Evolutionary conservation across 371 early-diverging fungal species (phyloP).

Genomic region (Ordospora colligata): DNA sequence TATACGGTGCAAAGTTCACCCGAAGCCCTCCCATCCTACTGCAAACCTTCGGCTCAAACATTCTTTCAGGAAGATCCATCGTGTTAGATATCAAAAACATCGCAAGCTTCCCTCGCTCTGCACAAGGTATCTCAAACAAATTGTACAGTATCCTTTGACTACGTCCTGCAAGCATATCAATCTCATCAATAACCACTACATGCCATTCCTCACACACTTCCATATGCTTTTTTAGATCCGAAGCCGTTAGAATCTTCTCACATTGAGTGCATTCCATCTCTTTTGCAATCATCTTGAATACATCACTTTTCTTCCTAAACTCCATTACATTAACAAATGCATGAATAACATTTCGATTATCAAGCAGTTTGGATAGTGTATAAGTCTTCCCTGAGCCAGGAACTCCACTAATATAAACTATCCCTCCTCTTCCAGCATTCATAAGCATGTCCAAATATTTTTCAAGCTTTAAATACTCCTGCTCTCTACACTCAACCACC

Average conservation of each 20-base stretch:
- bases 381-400: constrained; percentile 61
- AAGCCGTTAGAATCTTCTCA: not conserved
- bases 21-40: constrained; percentile 70
- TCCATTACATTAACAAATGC: constrained; percentile 30
- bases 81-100: constrained; percentile 93
- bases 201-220: constrained; percentile 25
- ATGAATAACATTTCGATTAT: constrained; percentile 21
- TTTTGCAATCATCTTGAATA: constrained; percentile 40
- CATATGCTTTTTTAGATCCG: constrained; percentile 21
- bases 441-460: constrained; percentile 39
- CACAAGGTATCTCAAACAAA: constrained; percentile 86
- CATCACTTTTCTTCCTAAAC: constrained; percentile 20
- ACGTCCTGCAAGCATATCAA: constrained; percentile 80
- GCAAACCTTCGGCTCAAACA: constrained; percentile 76
- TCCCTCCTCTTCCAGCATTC: constrained; percentile 21
- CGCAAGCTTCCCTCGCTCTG: constrained; percentile 67
- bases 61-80: constrained; percentile 87
- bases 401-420: constrained; percentile 60
- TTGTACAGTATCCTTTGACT: constrained; percentile 87
- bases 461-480: constrained; percentile 50
- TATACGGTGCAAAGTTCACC: constrained; percentile 57
- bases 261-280: not conserved
- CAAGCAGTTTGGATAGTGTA: constrained; percentile 42
- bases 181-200: constrained; percentile 80
- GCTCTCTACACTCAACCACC: constrained; percentile 51